These are phyloP conservation scores for Fusarium nelsonii DNA, from an alignment of 2,329 filamentous ascomycete species.

Conservation along the genomic window DNA sequence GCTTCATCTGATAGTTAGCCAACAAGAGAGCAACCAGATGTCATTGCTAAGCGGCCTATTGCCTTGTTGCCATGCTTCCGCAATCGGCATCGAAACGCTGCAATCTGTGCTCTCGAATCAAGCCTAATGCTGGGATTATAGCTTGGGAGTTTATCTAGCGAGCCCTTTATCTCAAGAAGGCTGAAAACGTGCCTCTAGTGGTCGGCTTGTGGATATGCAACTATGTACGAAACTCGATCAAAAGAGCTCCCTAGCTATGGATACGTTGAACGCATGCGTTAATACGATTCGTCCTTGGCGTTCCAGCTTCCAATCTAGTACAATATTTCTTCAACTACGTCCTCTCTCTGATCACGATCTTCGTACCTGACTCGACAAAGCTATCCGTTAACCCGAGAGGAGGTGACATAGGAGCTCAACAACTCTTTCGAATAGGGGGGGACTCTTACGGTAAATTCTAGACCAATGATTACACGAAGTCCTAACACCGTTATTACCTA, in stretches of 20 bases:
- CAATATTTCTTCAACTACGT: background rate
- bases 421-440: slow-evolving; percentile 5
- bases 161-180: slow-evolving; percentile 15
- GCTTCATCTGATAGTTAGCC: slow-evolving; percentile 9
- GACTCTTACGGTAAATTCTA: slow-evolving; percentile 8
- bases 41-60: slow-evolving; percentile 17
- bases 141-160: background rate
- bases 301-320: background rate
- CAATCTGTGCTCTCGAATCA: background rate
- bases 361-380: slow-evolving; percentile 30
- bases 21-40: slow-evolving; percentile 27
- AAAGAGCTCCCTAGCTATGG: background rate
- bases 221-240: slow-evolving; percentile 1
- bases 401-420: slow-evolving; percentile 1
- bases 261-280: background rate
- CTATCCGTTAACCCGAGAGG: slow-evolving; percentile 3
- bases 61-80: slow-evolving; percentile 15
- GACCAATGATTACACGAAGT: slow-evolving; percentile 10
- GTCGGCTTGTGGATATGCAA: slow-evolving; percentile 11
- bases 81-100: background rate
- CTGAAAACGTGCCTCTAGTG: slow-evolving; percentile 13
- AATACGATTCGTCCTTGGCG: slow-evolving; percentile 1
- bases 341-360: slow-evolving; percentile 23
- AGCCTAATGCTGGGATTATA: background rate
- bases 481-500: background rate